Evolutionary conservation across 257 asterid species (phyloP), one percentile per base, ranked within the genome.

Genomic region (Plantago major): DNA sequence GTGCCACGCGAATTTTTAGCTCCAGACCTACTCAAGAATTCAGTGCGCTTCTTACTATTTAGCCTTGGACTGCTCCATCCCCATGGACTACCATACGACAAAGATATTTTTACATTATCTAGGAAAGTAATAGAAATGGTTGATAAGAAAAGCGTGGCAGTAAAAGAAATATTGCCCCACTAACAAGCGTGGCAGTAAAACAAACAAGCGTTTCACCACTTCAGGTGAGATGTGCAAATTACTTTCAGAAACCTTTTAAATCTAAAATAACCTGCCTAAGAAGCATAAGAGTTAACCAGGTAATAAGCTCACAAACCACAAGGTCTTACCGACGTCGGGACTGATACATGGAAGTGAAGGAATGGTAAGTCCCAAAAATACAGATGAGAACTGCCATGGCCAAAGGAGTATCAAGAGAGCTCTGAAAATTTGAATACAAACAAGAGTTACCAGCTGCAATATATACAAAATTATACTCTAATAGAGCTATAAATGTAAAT

Each of bases 381-480:
- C 67, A 77, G 63, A 73, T 64, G 19, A 90, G 86, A 74, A 82
- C 62, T 58, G 62, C 74, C 67, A 78, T n/a, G 6, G 88, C 94
- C 81, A 88, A 67, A 58, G 71, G 83, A 62, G 72, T 72, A 78
- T 90, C 98, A 52, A 80, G 79, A 0, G 98, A 80, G 73, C 96
- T 88, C 98, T 90, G 85, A 63, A 43, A 63, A 43, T 81, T 65
- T 43, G 65, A 52, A 63, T 8, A 63, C 22, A 74, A 66, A 40
- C 48, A 55, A 65, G 70, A 44, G 62, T 75, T 49, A 62, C 55
- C 64, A 58, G 38, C 68, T 59, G 66, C 64, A 13, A 33, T 5
- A 49, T 45, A 73, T 13, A 59, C 42, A 44, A 13, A 44, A 43
- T 38, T 16, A n/a, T 51, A 66, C 56, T 54, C 15, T 15, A 42